Evolutionary conservation across 2,329 filamentous ascomycete genomes (phyloP).

Genomic region (Colletotrichum endophyticum): DNA sequence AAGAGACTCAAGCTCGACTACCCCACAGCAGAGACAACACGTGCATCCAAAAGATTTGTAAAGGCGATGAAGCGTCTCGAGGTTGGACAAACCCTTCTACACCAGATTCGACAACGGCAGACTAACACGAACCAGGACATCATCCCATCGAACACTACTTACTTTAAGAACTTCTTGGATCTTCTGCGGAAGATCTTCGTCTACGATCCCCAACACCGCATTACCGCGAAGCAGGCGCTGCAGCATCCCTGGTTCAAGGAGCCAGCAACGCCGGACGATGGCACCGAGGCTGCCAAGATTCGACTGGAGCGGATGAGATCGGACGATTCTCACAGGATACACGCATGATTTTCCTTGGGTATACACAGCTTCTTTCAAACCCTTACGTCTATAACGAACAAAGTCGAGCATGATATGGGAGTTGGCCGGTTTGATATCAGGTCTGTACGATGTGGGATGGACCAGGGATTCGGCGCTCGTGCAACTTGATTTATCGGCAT

Average conservation of each 20-base stretch:
- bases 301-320: constrained; percentile 55
- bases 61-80: constrained; percentile 74
- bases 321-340: constrained; percentile 37
- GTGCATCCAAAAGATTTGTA: constrained; percentile 70
- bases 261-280: constrained; percentile 66
- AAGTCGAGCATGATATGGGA: constrained; percentile 22
- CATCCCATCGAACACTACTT: constrained; percentile 63
- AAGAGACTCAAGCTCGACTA: constrained; percentile 71
- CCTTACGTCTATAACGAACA: constrained; percentile 23
- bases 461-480: constrained; percentile 15
- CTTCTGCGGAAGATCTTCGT: constrained; percentile 71
- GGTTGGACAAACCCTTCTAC: constrained; percentile 45
- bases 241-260: constrained; percentile 74
- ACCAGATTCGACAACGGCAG: not conserved
- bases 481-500: constrained; percentile 16
- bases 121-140: constrained; percentile 58
- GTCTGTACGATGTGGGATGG: constrained; percentile 20
- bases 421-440: constrained; percentile 22
- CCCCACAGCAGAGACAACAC: constrained; percentile 65
- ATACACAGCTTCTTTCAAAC: constrained; percentile 11
- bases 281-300: constrained; percentile 71
- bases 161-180: constrained; percentile 68
- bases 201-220: constrained; percentile 69
- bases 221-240: constrained; percentile 70
- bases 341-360: constrained; percentile 13